These are phyloP conservation scores for Chaetomiaceae sp. DNA, from an alignment of 2,329 filamentous ascomycete genomes.

Conservation along the genomic window DNA sequence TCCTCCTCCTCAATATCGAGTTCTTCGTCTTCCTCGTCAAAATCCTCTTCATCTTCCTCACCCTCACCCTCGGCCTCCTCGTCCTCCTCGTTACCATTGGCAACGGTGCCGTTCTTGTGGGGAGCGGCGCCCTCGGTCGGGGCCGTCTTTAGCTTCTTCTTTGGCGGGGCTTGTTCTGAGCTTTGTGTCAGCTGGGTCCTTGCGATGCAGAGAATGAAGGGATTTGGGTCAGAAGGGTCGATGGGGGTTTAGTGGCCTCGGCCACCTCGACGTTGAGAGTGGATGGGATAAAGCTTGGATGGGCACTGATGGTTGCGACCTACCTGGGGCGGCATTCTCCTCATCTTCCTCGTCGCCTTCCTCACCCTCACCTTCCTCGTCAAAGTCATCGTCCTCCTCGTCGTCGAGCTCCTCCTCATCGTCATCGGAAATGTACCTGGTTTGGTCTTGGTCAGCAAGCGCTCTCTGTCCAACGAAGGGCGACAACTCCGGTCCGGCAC, in stretches of 20 bases:
- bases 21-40: constrained; percentile 24
- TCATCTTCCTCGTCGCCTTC: constrained; percentile 34
- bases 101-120: constrained; percentile 30
- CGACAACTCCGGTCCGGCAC: too few relatives aligned
- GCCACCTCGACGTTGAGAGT: not conserved
- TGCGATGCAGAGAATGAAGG: not conserved
- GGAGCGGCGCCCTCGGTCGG: constrained; percentile 28
- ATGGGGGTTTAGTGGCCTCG: not conserved
- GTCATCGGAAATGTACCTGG: constrained; percentile 28
- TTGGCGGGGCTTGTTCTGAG: constrained; percentile 40
- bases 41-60: constrained; percentile 21
- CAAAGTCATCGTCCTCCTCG: constrained; percentile 32
- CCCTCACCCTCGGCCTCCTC: constrained; percentile 20
- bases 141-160: constrained; percentile 49
- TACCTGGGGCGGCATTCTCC: constrained; percentile 36
- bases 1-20: too few relatives aligned
- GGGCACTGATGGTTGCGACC: constrained; percentile 14
- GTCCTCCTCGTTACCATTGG: constrained; percentile 23
- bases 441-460: constrained; percentile 5
- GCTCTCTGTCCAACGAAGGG: not conserved
- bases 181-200: constrained; percentile 12
- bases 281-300: not conserved
- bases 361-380: constrained; percentile 27
- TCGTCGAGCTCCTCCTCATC: constrained; percentile 28
- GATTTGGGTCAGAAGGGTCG: not conserved